A percentile compares a stretch with the other conserved stretches of the same genome.
These are phyloP conservation scores for Collybia sordida DNA, from an alignment of 768 basidiomycete genomes.

Conservation along the genomic window DNA sequence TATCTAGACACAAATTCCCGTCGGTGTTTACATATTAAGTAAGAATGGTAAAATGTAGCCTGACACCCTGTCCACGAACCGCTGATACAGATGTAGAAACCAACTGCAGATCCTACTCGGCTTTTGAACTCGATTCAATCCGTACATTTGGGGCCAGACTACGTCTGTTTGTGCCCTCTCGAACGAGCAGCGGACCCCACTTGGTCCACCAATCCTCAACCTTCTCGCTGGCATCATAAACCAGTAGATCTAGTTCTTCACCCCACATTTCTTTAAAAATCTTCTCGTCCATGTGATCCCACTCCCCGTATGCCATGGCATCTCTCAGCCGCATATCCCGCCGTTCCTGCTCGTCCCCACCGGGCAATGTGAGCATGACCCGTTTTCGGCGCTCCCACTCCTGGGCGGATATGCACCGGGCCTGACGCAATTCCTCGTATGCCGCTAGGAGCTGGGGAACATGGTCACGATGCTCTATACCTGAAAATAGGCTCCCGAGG, in stretches of 20 bases:
- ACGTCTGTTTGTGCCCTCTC: constrained; percentile 14
- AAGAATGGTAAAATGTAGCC: not conserved
- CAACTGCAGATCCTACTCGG: not conserved
- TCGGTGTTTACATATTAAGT: not conserved
- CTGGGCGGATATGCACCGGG: constrained; percentile 46
- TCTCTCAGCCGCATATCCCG: constrained; percentile 43
- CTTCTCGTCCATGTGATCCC: constrained; percentile 45
- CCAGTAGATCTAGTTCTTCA: constrained; percentile 46
- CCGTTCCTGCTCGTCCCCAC: constrained; percentile 40
- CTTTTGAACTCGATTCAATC: constrained; percentile 19
- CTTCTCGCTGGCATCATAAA: constrained; percentile 52
- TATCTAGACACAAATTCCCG: not conserved
- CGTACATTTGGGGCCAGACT: constrained; percentile 16
- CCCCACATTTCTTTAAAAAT: constrained; percentile 51
- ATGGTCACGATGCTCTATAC: constrained; percentile 44
- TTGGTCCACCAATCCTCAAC: constrained; percentile 68
- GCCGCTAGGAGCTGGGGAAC: constrained; percentile 51
- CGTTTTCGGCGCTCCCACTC: constrained; percentile 45
- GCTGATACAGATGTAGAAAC: too few relatives aligned
- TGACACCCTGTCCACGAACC: not conserved
- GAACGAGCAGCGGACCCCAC: constrained; percentile 33
- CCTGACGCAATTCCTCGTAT: constrained; percentile 58
- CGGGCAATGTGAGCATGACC: constrained; percentile 41
- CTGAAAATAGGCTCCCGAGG: constrained; percentile 57
- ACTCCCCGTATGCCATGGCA: constrained; percentile 29